A percentile compares a stretch with the other conserved stretches of the same genome.
phyloP scores from a whole-genome alignment of 179 eudicot species.

The Amaranthus tricolor region DNA sequence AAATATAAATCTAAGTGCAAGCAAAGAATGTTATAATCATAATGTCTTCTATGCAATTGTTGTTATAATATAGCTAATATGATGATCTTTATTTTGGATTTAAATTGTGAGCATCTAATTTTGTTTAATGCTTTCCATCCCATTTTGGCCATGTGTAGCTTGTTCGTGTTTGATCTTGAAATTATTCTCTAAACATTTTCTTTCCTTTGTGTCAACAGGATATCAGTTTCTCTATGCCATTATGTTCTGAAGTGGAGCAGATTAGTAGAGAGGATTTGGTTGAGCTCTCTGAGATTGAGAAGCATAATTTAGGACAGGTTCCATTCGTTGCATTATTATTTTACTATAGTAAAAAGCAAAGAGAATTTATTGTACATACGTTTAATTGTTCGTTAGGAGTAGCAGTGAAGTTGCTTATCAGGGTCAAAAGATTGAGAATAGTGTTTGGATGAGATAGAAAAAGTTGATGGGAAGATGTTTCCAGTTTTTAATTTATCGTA shows the following conservation, averaged over 20 bases:
- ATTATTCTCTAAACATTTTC: not conserved
- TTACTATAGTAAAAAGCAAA: not conserved
- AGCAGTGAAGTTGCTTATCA: slow-evolving; percentile 1
- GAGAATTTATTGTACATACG: not conserved
- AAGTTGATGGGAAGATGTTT: not conserved
- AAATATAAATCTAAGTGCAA: not conserved
- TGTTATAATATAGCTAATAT: not conserved
- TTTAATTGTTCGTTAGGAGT: not conserved
- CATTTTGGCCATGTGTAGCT: not conserved
- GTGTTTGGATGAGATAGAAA: not conserved
- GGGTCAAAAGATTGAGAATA: not conserved
- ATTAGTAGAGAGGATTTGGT: slow-evolving; percentile 78
- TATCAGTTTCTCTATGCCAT: slow-evolving; percentile 80
- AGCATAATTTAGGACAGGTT: slow-evolving; percentile 85
- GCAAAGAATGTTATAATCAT: not conserved
- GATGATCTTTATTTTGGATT: not conserved
- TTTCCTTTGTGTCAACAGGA: slow-evolving; percentile 43
- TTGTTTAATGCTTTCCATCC: not conserved
- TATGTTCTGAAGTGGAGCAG: slow-evolving; percentile 66
- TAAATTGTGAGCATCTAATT: not conserved
- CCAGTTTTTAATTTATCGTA: not conserved
- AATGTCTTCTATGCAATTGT: not conserved
- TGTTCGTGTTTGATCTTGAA: not conserved
- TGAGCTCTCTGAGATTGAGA: slow-evolving; percentile 93
- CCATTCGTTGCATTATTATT: slow-evolving; percentile 6